Percentiles rank a stretch among this genome's conserved stretches.
Evolutionary conservation across 108 stramenopile genomes (phyloP).

Genomic region (Cyclotella cryptica): DNA sequence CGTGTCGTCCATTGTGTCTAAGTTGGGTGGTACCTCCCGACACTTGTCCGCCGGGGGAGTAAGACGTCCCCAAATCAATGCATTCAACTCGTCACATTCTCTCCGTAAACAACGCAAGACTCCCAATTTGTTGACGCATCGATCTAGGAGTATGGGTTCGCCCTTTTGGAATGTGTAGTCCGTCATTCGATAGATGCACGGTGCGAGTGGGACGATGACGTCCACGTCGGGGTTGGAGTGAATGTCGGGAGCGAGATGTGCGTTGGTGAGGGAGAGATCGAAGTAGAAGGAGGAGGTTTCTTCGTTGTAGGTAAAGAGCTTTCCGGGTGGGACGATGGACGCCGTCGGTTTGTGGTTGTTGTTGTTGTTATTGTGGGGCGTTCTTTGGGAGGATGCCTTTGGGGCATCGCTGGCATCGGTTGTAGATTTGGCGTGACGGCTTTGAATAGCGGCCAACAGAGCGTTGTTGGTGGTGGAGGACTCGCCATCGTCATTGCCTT

Average conservation of each 20-base stretch:
- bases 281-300: conserved; percentile 47
- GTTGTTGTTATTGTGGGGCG: not conserved
- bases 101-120: conserved; percentile 61
- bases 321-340: conserved; percentile 28
- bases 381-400: not conserved
- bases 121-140: conserved; percentile 61
- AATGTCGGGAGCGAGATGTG: conserved; percentile 23
- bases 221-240: conserved; percentile 31
- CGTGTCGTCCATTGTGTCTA: not conserved
- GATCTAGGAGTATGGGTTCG: conserved; percentile 44
- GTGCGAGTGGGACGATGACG: conserved; percentile 65
- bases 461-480: not conserved
- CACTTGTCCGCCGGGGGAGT: not conserved
- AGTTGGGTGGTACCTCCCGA: not conserved
- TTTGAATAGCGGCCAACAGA: conserved; percentile 52
- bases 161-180: conserved; percentile 68
- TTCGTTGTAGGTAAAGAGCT: conserved; percentile 54
- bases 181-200: conserved; percentile 69
- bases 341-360: not conserved
- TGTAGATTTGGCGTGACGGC: not conserved
- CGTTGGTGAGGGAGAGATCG: conserved; percentile 22
- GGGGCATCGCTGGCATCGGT: not conserved
- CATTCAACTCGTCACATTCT: conserved; percentile 59
- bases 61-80: conserved; percentile 52
- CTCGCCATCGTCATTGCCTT: not conserved